Conservation (phyloP, 371 early-diverging fungal species). For the Syncephalastrum sp. region DNA sequence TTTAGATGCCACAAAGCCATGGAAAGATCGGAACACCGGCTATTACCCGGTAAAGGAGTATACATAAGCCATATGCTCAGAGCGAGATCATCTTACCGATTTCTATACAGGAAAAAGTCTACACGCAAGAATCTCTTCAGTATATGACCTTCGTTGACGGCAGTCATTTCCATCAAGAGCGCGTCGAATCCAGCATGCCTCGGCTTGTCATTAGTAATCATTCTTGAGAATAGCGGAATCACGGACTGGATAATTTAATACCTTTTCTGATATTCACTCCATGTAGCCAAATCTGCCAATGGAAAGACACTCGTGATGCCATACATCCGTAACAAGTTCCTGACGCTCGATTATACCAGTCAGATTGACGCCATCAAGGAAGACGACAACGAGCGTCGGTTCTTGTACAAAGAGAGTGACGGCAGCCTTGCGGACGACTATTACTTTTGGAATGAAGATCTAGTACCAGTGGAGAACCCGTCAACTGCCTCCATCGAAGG, state of each 20-base stretch:
- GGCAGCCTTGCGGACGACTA: slow-evolving; percentile 18
- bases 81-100: not conserved
- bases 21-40: slow-evolving; percentile 4
- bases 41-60: slow-evolving; percentile 1
- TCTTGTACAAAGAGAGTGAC: slow-evolving; percentile 23
- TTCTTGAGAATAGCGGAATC: not conserved
- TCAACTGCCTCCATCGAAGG: slow-evolving; percentile 1
- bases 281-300: slow-evolving; percentile 21
- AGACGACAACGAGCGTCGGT: slow-evolving; percentile 14
- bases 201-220: slow-evolving; percentile 9
- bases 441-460: slow-evolving; percentile 21
- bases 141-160: slow-evolving; percentile 36
- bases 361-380: slow-evolving; percentile 24
- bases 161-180: slow-evolving; percentile 36
- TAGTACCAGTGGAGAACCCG: not conserved
- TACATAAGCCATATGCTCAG: not conserved
- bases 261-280: not conserved
- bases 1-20: not conserved
- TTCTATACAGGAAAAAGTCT: slow-evolving; percentile 21
- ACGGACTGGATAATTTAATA: not conserved
- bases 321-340: slow-evolving; percentile 29
- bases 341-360: slow-evolving; percentile 34
- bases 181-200: slow-evolving; percentile 32
- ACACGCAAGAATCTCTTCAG: slow-evolving; percentile 27
- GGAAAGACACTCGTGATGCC: slow-evolving; percentile 33